Percentiles rank a stretch among this genome's conserved stretches.
phyloP scores from a whole-genome alignment of 1,284 basidiomycete genomes.

The Lentinus polychrous region DNA sequence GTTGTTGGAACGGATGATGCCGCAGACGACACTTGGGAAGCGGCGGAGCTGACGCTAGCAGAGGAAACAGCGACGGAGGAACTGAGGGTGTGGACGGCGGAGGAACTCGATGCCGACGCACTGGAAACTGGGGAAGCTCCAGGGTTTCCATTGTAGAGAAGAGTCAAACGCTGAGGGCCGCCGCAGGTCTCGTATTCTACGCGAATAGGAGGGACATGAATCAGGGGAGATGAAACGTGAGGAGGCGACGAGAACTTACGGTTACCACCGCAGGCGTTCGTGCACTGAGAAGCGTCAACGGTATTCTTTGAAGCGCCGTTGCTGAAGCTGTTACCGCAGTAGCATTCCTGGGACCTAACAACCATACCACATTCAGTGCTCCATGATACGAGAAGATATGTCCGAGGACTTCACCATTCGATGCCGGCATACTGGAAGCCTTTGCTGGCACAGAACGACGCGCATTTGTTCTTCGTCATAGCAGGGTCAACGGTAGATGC shows the following conservation, averaged over 20 bases:
- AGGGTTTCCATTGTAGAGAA: conserved; percentile 17
- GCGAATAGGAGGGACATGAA: neutral
- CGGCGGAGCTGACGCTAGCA: neutral
- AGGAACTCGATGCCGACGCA: conserved; percentile 9
- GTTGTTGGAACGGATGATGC: neutral
- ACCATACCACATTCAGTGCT: neutral
- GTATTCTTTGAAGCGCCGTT: conserved; percentile 20
- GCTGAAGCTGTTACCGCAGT: conserved; percentile 22
- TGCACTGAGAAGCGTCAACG: conserved; percentile 20
- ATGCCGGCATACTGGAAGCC: conserved; percentile 21
- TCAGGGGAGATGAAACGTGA: neutral
- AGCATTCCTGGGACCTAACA: conserved; percentile 18
- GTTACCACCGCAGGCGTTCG: conserved; percentile 20
- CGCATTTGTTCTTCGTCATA: conserved; percentile 21
- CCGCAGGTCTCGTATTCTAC: conserved; percentile 20
- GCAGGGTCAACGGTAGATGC: conserved; percentile 14
- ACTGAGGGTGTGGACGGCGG: conserved; percentile 7
- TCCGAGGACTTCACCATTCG: too few relatives aligned
- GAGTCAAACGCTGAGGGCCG: conserved; percentile 19
- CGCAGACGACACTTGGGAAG: neutral
- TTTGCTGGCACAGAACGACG: conserved; percentile 20
- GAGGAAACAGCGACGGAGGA: neutral
- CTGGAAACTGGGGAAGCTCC: conserved; percentile 8
- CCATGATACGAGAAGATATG: neutral
- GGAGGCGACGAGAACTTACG: conserved; percentile 12